Evolutionary conservation across 805 yeast species (phyloP).

Genomic region (Spathaspora hagerdaliae): DNA sequence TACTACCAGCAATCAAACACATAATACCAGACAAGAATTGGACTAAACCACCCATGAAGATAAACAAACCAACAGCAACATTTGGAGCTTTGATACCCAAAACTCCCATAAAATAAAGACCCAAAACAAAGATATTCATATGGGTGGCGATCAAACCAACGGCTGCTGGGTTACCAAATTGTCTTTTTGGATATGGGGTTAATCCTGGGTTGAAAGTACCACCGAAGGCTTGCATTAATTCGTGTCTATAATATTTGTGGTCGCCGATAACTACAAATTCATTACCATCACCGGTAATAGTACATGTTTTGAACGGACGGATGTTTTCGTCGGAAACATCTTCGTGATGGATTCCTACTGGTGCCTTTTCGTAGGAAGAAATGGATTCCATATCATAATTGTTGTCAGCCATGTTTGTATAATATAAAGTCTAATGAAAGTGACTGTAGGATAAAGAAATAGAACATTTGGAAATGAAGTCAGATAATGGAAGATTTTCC

Average conservation of each 20-base stretch:
- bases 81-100: conserved; percentile 38
- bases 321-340: neutral
- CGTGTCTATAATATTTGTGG: conserved; percentile 24
- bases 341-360: neutral
- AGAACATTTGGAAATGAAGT: too few relatives aligned
- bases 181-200: conserved; percentile 39
- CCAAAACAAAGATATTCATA: conserved; percentile 43
- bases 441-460: too few relatives aligned
- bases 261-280: conserved; percentile 27
- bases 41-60: conserved; percentile 47
- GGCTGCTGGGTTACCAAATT: conserved; percentile 49
- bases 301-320: neutral
- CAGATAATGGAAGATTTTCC: too few relatives aligned
- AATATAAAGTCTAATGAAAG: too few relatives aligned
- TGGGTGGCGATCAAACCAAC: conserved; percentile 50
- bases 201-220: conserved; percentile 32
- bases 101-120: conserved; percentile 44
- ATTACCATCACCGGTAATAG: conserved; percentile 19
- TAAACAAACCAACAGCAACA: conserved; percentile 42
- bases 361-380: neutral
- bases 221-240: conserved; percentile 33
- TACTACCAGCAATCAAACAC: conserved; percentile 47
- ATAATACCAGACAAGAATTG: conserved; percentile 49
- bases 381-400: neutral
- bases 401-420: too few relatives aligned